phyloP scores from a whole-genome alignment of 768 basidiomycete genomes.

The Boletus sp. region DNA sequence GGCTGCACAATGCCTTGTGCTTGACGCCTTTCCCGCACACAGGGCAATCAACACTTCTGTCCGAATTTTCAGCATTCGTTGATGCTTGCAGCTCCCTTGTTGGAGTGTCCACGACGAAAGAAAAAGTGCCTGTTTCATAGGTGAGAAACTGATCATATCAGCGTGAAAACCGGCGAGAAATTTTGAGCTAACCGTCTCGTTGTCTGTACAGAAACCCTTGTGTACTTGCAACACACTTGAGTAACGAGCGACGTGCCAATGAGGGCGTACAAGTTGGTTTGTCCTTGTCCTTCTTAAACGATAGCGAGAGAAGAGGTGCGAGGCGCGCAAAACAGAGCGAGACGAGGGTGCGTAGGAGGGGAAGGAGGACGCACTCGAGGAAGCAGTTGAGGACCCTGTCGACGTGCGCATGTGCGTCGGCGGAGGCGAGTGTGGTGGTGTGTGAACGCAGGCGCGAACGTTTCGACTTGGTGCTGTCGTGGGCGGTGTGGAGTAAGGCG shows the following conservation, averaged over 20 bases:
- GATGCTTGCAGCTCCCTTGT: no score
- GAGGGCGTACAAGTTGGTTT: constrained; percentile 24
- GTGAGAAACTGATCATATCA: no score
- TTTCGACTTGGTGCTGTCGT: constrained; percentile 10
- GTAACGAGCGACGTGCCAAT: constrained; percentile 19
- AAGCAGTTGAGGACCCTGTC: constrained; percentile 16
- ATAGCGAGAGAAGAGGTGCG: constrained; percentile 1
- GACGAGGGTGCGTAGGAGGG: constrained; percentile 17
- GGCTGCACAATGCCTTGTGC: no score
- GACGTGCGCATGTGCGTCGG: background rate
- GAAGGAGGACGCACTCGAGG: constrained; percentile 19
- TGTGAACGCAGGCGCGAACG: constrained; percentile 4
- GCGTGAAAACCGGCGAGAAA: no score
- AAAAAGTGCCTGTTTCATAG: no score
- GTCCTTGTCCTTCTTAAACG: constrained; percentile 8
- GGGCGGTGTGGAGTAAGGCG: constrained; percentile 8
- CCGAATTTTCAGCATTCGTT: no score
- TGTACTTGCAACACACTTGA: no score
- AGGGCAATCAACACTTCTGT: no score
- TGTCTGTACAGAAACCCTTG: no score
- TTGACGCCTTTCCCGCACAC: no score
- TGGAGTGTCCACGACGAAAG: no score
- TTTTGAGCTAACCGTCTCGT: no score
- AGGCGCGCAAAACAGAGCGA: constrained; percentile 22
- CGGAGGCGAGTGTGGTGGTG: background rate